Evolutionary conservation across 148 eudicot species (phyloP), one percentile per base, ranked within the genome.

Genomic region (Vaccinium myrtillus): DNA sequence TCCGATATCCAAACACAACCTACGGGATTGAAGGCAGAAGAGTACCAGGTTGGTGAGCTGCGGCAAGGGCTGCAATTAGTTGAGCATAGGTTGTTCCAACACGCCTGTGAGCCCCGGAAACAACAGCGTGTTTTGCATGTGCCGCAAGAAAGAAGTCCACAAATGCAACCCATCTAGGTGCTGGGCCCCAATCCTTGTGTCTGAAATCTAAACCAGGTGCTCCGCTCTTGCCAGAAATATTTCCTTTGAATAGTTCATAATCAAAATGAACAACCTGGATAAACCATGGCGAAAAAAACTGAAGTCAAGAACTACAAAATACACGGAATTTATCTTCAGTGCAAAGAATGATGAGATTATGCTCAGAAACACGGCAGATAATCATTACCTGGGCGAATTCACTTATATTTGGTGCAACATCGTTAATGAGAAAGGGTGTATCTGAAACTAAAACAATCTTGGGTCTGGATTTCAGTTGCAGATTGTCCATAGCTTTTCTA

Each of bases 81-180:
- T 94, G 98, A 73, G 98, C 98, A 82, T 90, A 95, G 21, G 98
- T 95, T 19, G 98, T 95, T 84, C 98, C 98, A 78, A 95, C 93
- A 58, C 98, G 98, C 79, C 96, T 89, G 21, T 93, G 92, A 59
- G 98, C 98, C 25, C 98, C 98, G 10, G 98, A 89, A 56, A 95
- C 86, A 70, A 95, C 93, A 58, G 98, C 95, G 61, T 95, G 91
- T 85, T 91, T 94, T 13, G 96, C 98, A 51, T 90, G 95, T 46
- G 98, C 89, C 36, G 98, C 98, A 46, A 95, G 91, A 81, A 95
- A 95, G 90, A 95, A 95, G 86, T 95, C 98, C 23, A 94, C 98
- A 91, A 95, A 95, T 78, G 98, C 98, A 83, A 95, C 98, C 98
- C 98, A 95, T 86, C 98, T 90, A 19, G 98, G 98, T n/a, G 97